Evolutionary conservation across 2,329 filamentous ascomycete genomes (phyloP).

Genomic region (Aspergillus alliaceus): DNA sequence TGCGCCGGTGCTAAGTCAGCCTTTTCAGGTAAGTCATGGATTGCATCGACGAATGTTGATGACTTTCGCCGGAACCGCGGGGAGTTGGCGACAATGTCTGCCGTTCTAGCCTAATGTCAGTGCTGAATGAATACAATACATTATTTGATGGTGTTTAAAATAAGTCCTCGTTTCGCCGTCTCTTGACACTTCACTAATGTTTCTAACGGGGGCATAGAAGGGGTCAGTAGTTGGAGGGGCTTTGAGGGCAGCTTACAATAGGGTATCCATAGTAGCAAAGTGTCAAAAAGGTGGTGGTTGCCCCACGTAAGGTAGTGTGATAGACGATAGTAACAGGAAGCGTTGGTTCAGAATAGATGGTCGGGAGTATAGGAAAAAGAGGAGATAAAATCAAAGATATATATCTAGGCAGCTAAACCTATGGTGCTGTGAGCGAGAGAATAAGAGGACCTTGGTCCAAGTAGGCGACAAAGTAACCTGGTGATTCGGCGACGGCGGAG

Average conservation of each 20-base stretch:
- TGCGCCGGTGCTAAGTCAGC: constrained; percentile 88
- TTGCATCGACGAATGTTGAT: constrained; percentile 94
- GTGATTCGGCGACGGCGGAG: neutral
- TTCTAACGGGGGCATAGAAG: neutral
- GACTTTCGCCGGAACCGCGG: constrained; percentile 88
- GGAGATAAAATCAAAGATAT: neutral
- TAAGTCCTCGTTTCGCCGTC: neutral
- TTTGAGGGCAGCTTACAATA: constrained; percentile 40
- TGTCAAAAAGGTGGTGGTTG: neutral
- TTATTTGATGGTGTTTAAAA: neutral
- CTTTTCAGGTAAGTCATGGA: constrained; percentile 87
- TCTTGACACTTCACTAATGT: neutral
- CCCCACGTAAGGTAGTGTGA: neutral
- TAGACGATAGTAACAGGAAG: neutral
- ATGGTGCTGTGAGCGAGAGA: neutral
- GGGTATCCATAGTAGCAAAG: constrained; percentile 46
- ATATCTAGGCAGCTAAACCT: neutral
- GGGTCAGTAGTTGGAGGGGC: neutral
- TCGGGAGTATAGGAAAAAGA: neutral
- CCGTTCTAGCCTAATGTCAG: constrained; percentile 61
- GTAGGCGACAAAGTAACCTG: constrained; percentile 2
- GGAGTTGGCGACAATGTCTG: constrained; percentile 87
- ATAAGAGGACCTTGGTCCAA: constrained; percentile 10
- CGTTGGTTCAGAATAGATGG: neutral
- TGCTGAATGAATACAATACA: constrained; percentile 3